phyloP scores from a whole-genome alignment of 108 stramenopile species.

The Skeletonema marinoi region DNA sequence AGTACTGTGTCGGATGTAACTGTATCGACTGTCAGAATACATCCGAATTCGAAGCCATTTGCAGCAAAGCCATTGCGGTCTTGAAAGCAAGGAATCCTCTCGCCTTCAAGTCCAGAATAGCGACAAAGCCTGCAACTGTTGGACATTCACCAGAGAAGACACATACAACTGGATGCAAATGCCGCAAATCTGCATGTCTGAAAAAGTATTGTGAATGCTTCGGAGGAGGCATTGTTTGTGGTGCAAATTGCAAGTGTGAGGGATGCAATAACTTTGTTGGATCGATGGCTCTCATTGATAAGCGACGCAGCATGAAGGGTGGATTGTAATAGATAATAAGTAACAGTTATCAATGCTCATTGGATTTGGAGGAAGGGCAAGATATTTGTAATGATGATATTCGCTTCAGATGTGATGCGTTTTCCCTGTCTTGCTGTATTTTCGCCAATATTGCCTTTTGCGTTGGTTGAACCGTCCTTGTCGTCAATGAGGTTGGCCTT shows the following conservation, averaged over 20 bases:
- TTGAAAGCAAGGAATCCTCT: slow-evolving; percentile 78
- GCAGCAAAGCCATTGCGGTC: slow-evolving; percentile 89
- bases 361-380: too few species aligned
- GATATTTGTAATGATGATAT: too few species aligned
- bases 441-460: too few species aligned
- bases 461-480: too few species aligned
- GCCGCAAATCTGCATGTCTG: slow-evolving; percentile 91
- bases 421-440: too few species aligned
- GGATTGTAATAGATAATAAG: too few species aligned
- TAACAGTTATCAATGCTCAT: too few species aligned
- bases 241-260: slow-evolving; percentile 92
- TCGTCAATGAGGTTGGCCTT: too few species aligned
- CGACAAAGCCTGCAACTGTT: background rate
- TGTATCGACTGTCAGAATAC: slow-evolving; percentile 89
- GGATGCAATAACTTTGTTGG: slow-evolving; percentile 89
- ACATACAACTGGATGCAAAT: slow-evolving; percentile 93
- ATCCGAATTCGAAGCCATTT: slow-evolving; percentile 59
- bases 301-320: slow-evolving; percentile 84
- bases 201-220: slow-evolving; percentile 99
- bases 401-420: too few species aligned
- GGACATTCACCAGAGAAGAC: slow-evolving; percentile 8
- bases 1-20: slow-evolving; percentile 81
- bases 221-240: slow-evolving; percentile 89
- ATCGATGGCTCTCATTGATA: slow-evolving; percentile 76
- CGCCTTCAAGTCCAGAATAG: slow-evolving; percentile 77